Conservation (phyloP, 257 asterid genomes). For the Nicotiana tabacum region DNA sequence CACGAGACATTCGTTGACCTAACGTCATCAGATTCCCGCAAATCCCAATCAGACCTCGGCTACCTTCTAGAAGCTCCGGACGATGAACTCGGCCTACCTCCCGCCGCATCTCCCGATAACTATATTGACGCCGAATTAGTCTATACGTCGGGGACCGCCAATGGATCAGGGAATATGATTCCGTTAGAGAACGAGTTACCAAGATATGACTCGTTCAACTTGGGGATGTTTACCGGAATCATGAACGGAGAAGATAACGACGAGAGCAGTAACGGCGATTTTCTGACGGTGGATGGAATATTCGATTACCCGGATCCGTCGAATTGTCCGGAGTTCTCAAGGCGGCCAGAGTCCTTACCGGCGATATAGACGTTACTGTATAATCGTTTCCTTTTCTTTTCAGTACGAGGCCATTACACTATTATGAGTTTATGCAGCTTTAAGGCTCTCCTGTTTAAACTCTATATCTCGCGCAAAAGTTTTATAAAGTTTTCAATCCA, state of each 20-base stretch:
- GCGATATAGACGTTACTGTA: conserved; percentile 15
- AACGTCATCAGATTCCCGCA: conserved; percentile 20
- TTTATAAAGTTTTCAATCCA: too few species aligned
- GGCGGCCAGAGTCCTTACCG: conserved; percentile 29
- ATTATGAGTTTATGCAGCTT: too few species aligned
- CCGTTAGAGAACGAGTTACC: conserved; percentile 23
- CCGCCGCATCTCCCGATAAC: conserved; percentile 7
- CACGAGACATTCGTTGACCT: background rate
- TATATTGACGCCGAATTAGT: background rate
- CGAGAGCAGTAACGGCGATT: conserved; percentile 10
- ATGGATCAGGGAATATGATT: background rate
- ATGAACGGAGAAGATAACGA: conserved; percentile 6
- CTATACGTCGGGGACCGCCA: background rate
- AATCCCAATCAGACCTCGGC: conserved; percentile 31
- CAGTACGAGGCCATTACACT: background rate
- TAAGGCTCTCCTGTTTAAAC: too few species aligned
- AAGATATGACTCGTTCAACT: conserved; percentile 24
- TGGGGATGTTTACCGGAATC: conserved; percentile 12
- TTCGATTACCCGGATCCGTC: conserved; percentile 27
- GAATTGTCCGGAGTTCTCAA: conserved; percentile 18
- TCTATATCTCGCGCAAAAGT: too few species aligned
- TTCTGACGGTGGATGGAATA: conserved; percentile 25
- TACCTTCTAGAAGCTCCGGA: conserved; percentile 44
- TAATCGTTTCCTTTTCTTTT: too few species aligned
- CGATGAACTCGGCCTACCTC: conserved; percentile 46